phyloP scores from a whole-genome alignment of 2,329 filamentous ascomycete species.

The Chrysoporthe austroafricana region DNA sequence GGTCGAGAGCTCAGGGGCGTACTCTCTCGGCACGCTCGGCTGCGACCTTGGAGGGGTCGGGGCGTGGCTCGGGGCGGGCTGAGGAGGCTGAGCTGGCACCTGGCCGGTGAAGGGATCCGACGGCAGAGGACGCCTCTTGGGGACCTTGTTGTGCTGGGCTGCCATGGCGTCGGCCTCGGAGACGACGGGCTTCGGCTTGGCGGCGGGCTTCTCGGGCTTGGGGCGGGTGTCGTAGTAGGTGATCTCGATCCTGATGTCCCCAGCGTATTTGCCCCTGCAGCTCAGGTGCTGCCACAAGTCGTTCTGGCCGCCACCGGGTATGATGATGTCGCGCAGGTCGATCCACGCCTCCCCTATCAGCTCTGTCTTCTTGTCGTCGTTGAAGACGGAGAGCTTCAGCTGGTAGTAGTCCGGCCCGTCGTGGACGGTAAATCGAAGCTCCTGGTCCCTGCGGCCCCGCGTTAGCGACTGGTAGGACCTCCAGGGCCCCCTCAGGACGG shows the following conservation, averaged over 20 bases:
- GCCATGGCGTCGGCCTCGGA: slow-evolving; percentile 40
- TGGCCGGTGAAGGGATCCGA: slow-evolving; percentile 71
- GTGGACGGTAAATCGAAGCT: slow-evolving; percentile 93
- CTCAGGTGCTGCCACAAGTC: slow-evolving; percentile 89
- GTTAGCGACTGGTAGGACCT: slow-evolving; percentile 1
- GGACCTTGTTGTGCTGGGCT: slow-evolving; percentile 61
- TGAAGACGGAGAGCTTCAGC: slow-evolving; percentile 94
- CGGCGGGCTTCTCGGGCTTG: slow-evolving; percentile 72
- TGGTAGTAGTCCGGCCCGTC: slow-evolving; percentile 96
- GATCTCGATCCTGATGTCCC: slow-evolving; percentile 91
- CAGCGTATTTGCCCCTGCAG: slow-evolving; percentile 93
- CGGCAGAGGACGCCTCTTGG: slow-evolving; percentile 85
- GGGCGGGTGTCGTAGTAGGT: slow-evolving; percentile 93
- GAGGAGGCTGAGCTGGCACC: slow-evolving; percentile 45
- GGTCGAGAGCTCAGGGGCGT: slow-evolving; percentile 36
- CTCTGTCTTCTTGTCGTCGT: slow-evolving; percentile 97
- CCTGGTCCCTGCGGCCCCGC: slow-evolving; percentile 77
- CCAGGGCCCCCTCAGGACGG: background rate
- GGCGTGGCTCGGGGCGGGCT: slow-evolving; percentile 35
- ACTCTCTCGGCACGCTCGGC: slow-evolving; percentile 28
- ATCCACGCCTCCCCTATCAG: slow-evolving; percentile 95
- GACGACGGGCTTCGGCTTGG: slow-evolving; percentile 54
- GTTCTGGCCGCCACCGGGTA: slow-evolving; percentile 86
- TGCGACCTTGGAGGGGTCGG: slow-evolving; percentile 30
- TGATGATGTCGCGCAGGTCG: slow-evolving; percentile 77